Evolutionary conservation across 2,329 filamentous ascomycete species (phyloP).

Genomic region (Venturia aucupariae): DNA sequence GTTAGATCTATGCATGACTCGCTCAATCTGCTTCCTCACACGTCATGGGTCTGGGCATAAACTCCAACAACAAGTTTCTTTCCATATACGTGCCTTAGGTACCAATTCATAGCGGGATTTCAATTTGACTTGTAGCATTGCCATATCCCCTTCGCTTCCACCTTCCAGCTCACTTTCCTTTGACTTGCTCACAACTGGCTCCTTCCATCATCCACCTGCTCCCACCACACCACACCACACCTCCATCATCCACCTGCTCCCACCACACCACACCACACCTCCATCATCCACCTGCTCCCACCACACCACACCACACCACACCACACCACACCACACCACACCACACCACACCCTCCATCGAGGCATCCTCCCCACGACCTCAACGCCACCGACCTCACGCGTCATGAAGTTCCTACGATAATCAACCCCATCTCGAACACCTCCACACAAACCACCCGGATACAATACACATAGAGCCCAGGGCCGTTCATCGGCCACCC

Average conservation of each 20-base stretch:
- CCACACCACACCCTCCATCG: background rate
- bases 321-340: no score
- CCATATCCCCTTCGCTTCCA: background rate
- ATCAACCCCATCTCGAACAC: background rate
- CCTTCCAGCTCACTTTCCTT: background rate
- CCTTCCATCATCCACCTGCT: background rate
- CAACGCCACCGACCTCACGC: background rate
- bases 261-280: no score
- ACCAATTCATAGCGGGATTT: background rate
- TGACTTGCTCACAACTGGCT: background rate
- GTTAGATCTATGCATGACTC: background rate
- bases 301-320: no score
- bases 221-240: no score
- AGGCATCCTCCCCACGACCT: background rate
- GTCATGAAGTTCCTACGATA: background rate
- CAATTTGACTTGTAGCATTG: background rate
- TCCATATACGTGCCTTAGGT: background rate
- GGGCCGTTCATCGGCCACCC: conserved; percentile 64
- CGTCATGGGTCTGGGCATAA: background rate
- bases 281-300: no score
- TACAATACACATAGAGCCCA: conserved; percentile 29
- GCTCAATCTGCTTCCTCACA: background rate
- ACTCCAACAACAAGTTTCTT: background rate
- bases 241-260: no score
- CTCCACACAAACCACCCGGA: background rate